A percentile compares a stretch with the other conserved stretches of the same genome.
These are phyloP conservation scores for Cercospora berteroae DNA, from an alignment of 2,329 filamentous ascomycete species.

Conservation along the genomic window DNA sequence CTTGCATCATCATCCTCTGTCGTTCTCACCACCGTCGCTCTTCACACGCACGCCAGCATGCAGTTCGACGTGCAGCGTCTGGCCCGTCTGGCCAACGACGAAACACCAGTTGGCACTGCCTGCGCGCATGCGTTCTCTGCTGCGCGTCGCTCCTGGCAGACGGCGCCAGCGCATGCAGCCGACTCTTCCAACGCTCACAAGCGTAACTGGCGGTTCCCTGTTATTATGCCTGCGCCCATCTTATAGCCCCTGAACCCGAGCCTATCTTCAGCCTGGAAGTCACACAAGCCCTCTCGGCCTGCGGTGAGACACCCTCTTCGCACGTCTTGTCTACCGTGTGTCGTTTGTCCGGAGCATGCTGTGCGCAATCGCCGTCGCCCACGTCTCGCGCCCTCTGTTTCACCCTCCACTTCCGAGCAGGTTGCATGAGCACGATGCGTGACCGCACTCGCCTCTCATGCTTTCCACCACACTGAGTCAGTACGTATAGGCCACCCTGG, in stretches of 20 bases:
- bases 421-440: constrained; percentile 26
- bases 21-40: background rate
- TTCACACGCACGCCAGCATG: background rate
- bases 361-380: constrained; percentile 23
- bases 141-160: background rate
- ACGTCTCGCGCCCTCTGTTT: constrained; percentile 21
- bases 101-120: constrained; percentile 5
- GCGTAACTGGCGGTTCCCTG: constrained; percentile 17
- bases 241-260: constrained; percentile 26
- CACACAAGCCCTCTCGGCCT: constrained; percentile 25
- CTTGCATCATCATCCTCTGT: background rate
- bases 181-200: constrained; percentile 18
- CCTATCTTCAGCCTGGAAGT: constrained; percentile 27
- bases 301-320: constrained; percentile 26
- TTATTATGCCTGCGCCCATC: constrained; percentile 18
- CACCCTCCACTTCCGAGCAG: constrained; percentile 17
- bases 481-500: constrained; percentile 21
- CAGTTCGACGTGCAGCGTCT: background rate
- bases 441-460: constrained; percentile 19
- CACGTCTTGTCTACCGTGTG: constrained; percentile 18
- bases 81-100: constrained; percentile 5
- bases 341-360: constrained; percentile 16
- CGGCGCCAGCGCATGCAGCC: constrained; percentile 21
- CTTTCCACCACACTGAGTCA: constrained; percentile 27
- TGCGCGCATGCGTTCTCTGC: constrained; percentile 10